Conservation (phyloP, 2,329 filamentous ascomycete genomes). For the Arthrobotrys iridis region DNA sequence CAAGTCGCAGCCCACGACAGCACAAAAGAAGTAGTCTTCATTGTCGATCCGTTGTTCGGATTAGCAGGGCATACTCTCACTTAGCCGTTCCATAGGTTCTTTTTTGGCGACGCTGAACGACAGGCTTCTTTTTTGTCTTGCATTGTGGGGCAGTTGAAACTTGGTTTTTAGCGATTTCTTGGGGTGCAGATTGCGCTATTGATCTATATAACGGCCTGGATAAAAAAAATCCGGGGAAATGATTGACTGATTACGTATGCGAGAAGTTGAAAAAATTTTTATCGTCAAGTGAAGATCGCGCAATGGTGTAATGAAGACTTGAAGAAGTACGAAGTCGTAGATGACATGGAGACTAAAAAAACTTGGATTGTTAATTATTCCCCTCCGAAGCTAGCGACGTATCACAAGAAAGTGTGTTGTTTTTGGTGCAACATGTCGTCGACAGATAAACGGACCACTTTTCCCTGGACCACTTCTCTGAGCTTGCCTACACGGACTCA, state of each 20-base stretch:
- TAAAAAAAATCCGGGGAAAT: background rate
- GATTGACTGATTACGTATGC: background rate
- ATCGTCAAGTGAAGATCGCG: background rate
- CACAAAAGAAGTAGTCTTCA: constrained; percentile 35
- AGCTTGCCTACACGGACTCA: background rate
- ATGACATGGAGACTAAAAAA: background rate
- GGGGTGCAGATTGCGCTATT: background rate
- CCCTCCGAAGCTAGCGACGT: background rate
- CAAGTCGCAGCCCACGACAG: constrained; percentile 3
- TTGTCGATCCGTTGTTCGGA: constrained; percentile 46
- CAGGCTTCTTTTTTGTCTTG: background rate
- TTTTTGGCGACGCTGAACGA: background rate
- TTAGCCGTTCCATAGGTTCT: background rate
- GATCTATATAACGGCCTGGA: background rate
- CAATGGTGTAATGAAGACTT: background rate
- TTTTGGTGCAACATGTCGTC: constrained; percentile 46
- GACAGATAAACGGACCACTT: constrained; percentile 1
- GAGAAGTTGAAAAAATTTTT: no score
- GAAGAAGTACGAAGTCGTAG: background rate
- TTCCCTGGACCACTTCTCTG: no score
- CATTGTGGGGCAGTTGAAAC: constrained; percentile 1
- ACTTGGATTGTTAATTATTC: background rate
- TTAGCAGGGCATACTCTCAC: constrained; percentile 16
- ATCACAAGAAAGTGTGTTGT: constrained; percentile 40
- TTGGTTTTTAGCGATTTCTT: background rate